Base-by-base conservation (phyloP, 73 alveolate genomes). In the Stentor coeruleus region DNA sequence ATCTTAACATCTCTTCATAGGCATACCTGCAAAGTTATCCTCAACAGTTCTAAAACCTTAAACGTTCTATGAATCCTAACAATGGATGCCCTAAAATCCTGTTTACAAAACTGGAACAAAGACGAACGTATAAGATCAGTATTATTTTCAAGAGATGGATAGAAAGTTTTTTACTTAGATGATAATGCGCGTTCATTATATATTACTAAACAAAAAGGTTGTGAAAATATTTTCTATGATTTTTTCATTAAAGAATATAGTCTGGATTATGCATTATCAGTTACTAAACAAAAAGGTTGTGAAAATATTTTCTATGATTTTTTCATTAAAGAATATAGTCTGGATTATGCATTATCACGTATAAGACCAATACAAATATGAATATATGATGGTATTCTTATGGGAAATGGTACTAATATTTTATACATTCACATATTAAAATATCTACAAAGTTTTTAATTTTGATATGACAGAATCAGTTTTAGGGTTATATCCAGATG, bases 341-440 rank as follows among this genome's bases (percentile, higher is more conserved):
- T 89, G 30, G 96, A 92, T 76, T 91, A 91, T 81, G 77, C 90
- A 49, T 87, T 95, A 28, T 86, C 94, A 36, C 81, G 82, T 74
- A 86, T 93, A 93, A 87, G 90, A 35, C 97, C 97, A 3, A 86
- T 90, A 6, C 84, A 91, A 74, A 88, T 95, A 6, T 88, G 95
- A 26, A 81, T 93, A 3, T 93, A 96, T 98, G 93, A 95, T 85
- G 99, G 99, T 35, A 90, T 91, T 39, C 97, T 93, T 14, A 93
- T 95, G 98, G 99, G 99, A 77, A 97, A 96, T 59, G 99, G 99
- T 35, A 96, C 92, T 58, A 98, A 98, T 28, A 87, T 95, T 38
- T 91, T 97, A 42, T 83, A 20, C 95, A 95, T 90, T 94, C 98
- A 38, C 97, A 95, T 30, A 89, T 93, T 15, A 86, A 96, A 83